Percentiles rank a stretch among this genome's conserved stretches.
phyloP scores from a whole-genome alignment of 192 early-diverging fungal species.

The Coemansia sp. region DNA sequence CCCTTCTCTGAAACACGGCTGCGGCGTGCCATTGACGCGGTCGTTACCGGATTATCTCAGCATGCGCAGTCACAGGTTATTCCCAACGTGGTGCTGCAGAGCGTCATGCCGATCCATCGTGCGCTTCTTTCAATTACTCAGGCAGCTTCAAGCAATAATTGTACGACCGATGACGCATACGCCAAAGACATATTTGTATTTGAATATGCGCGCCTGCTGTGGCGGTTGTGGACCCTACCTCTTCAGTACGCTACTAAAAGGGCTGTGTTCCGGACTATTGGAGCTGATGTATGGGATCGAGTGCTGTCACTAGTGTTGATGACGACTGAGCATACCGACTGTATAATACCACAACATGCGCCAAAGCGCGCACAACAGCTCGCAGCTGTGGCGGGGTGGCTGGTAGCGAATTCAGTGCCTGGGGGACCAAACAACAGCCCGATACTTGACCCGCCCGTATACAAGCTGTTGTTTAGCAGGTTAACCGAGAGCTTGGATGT shows the following conservation, averaged over 20 bases:
- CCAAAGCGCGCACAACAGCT: background rate
- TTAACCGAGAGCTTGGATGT: conserved; percentile 5
- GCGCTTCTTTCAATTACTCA: conserved; percentile 5
- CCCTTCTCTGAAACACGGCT: conserved; percentile 25
- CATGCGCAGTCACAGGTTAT: background rate
- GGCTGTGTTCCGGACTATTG: conserved; percentile 11
- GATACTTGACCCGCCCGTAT: conserved; percentile 17
- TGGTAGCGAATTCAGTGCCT: conserved; percentile 19
- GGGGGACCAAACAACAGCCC: background rate
- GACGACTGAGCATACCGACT: background rate
- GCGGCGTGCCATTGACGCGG: conserved; percentile 24
- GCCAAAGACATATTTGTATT: background rate
- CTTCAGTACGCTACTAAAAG: conserved; percentile 2
- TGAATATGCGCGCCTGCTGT: conserved; percentile 36
- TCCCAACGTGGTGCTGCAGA: background rate
- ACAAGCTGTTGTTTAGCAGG: conserved; percentile 30
- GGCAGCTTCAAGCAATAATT: background rate
- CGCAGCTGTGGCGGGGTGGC: conserved; percentile 20
- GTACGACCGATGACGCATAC: background rate
- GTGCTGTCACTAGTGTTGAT: conserved; percentile 11
- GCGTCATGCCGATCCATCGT: conserved; percentile 10
- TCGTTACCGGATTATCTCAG: conserved; percentile 14
- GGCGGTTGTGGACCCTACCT: conserved; percentile 25
- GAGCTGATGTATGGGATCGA: conserved; percentile 23
- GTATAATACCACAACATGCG: background rate